A percentile compares a stretch with the other conserved stretches of the same genome.
phyloP scores from a whole-genome alignment of 2,329 filamentous ascomycete genomes.

The Stachybotrys echinatus region DNA sequence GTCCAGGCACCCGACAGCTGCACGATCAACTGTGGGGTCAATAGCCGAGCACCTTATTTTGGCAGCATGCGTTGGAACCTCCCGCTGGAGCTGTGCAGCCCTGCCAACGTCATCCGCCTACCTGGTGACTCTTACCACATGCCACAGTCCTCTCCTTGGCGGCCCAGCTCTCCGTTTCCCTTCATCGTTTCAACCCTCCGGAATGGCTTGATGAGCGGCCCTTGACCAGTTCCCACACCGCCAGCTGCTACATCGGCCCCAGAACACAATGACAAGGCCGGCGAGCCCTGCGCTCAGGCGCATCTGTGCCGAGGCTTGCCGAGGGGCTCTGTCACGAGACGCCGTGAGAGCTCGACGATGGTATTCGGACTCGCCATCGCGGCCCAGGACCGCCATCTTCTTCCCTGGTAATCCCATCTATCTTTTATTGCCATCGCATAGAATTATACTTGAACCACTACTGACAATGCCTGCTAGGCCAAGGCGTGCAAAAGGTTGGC shows the following conservation, averaged over 20 bases:
- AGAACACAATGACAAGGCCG: slow-evolving; percentile 25
- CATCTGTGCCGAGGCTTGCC: slow-evolving; percentile 12
- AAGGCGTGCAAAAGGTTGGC: slow-evolving; percentile 83
- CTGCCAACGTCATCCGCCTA: not conserved
- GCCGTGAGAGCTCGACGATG: slow-evolving; percentile 12
- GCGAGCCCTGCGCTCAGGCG: slow-evolving; percentile 21
- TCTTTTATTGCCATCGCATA: not conserved
- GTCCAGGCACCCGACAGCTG: not conserved
- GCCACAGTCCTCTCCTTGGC: no score
- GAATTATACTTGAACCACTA: not conserved
- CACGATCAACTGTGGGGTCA: not conserved
- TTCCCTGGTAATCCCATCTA: slow-evolving; percentile 43
- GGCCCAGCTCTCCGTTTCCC: no score
- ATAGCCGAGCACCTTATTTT: not conserved
- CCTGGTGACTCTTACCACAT: no score
- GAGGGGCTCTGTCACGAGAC: not conserved
- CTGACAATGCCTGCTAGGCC: slow-evolving; percentile 46
- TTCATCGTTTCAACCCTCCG: not conserved
- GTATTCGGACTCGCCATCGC: slow-evolving; percentile 25
- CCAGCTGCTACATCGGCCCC: not conserved
- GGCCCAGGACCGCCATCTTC: slow-evolving; percentile 53
- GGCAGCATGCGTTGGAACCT: not conserved
- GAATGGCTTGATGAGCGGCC: not conserved
- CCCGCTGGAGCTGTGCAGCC: not conserved
- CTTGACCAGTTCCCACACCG: not conserved